Evolutionary conservation across 1,139 yeast species (phyloP), one percentile per base, ranked within the genome.

Genomic region (Sugiyamaella paludigena): DNA sequence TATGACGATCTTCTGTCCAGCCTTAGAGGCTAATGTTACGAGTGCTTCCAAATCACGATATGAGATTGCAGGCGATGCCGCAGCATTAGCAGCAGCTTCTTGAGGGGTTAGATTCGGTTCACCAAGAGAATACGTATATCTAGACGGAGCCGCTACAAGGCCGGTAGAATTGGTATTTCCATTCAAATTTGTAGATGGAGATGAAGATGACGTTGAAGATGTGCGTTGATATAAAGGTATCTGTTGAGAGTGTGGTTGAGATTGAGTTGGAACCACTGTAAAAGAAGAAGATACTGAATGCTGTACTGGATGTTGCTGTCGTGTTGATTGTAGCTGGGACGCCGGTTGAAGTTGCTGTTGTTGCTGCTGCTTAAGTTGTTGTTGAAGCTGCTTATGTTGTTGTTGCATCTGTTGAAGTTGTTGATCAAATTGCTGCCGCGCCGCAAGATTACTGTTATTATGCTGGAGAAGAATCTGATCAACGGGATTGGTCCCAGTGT

Each of bases 1-100:
- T 13, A 88, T 79, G 4, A 88, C 81, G 9, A 88, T 75, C 48
- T 80, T 77, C 49, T 86, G 74, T 29, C 80, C 77, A 56, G 79
- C 72, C 38, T 71, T 69, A 50, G 79, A 79, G 1, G 95, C 95
- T 48, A 82, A 76, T 32, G 79, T 77, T 8, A 68, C 52, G n/a
- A 67, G 49, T 16, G 56, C 53, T 30, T 63, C 61, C 6, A 67
- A 53, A 30, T 65, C 66, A 7, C 49, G 50, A 30, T 51, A 53
- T 5, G 47, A 45, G 6, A 63, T 50, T 26, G 44, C 8, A 16
- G 45, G 40, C 10, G 45, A 28, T 24, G 30, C 34, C 6, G 40
- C 40, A 5, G 38, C 31, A 9, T 13, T 36, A n/a, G 31, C 3
- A 4, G 46, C 29, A 30, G 43, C 27, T 15, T 43, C 36, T 26